Conservation (phyloP, 1,284 basidiomycete species). For the Leccinum fuscescens region DNA sequence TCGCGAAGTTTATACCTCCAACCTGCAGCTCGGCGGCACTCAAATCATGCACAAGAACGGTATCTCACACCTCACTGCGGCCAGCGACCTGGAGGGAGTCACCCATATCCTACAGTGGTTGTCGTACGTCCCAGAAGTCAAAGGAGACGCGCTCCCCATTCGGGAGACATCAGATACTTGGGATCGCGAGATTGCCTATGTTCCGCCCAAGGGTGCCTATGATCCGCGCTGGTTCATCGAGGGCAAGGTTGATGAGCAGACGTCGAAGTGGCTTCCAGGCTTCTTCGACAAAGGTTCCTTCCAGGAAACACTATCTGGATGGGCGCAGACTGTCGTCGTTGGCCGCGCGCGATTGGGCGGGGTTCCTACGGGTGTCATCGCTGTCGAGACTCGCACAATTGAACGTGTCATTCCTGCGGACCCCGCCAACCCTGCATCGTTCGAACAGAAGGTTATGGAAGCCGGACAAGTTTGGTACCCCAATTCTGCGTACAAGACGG, state of each 20-base stretch:
- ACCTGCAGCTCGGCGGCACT: conserved; percentile 97
- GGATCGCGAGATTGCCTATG: conserved; percentile 92
- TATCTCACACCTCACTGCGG: conserved; percentile 90
- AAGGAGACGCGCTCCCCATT: conserved; percentile 77
- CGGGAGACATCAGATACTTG: conserved; percentile 73
- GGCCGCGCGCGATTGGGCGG: conserved; percentile 96
- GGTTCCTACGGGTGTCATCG: conserved; percentile 97
- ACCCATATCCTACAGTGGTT: conserved; percentile 94
- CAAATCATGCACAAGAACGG: conserved; percentile 99
- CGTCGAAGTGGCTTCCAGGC: conserved; percentile 76
- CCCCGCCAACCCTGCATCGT: conserved; percentile 97
- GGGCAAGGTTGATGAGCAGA: conserved; percentile 86
- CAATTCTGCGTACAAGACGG: conserved; percentile 99
- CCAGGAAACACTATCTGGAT: conserved; percentile 93
- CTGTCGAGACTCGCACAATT: conserved; percentile 96
- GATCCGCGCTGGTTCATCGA: conserved; percentile 98
- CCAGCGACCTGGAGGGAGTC: conserved; percentile 93
- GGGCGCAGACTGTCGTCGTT: conserved; percentile 98
- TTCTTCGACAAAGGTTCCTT: conserved; percentile 98
- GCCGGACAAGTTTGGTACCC: conserved; percentile 99
- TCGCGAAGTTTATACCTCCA: conserved; percentile 95
- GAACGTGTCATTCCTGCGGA: conserved; percentile 97
- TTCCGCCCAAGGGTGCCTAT: conserved; percentile 91
- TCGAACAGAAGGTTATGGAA: conserved; percentile 98
- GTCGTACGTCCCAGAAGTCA: conserved; percentile 86